Conservation (phyloP, 495 filamentous ascomycete genomes). For the Xylaria cubensis region DNA sequence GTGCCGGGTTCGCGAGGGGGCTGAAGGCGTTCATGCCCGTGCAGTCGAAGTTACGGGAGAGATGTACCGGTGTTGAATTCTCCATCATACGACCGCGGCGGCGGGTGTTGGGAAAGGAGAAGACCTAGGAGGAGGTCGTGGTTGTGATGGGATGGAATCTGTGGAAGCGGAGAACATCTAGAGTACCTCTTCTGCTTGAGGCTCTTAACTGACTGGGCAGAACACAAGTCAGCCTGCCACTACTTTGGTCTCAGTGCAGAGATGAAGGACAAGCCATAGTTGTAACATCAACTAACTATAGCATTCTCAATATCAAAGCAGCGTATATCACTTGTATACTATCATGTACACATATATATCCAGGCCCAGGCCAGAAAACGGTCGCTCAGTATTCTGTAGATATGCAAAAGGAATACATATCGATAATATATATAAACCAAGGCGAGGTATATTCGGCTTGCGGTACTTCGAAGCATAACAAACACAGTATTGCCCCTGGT, state of each 20-base stretch:
- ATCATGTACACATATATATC: background rate
- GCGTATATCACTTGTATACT: constrained; percentile 3
- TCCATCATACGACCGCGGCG: constrained; percentile 36
- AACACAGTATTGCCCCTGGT: background rate
- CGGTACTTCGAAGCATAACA: constrained; percentile 2
- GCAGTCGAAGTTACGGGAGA: constrained; percentile 22
- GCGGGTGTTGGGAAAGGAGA: background rate
- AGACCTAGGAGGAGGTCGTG: background rate
- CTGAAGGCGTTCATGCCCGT: constrained; percentile 39
- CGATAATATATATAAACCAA: constrained; percentile 13
- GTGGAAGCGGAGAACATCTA: background rate
- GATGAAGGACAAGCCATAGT: too few species aligned
- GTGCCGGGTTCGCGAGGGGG: constrained; percentile 18
- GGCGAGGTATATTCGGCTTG: background rate
- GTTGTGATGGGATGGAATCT: too few species aligned
- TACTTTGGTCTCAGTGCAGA: background rate
- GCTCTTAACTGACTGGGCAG: background rate
- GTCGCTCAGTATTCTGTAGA: background rate
- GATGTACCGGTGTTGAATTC: constrained; percentile 31
- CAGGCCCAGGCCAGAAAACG: background rate
- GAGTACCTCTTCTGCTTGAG: background rate
- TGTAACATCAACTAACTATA: background rate
- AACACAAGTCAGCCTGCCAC: background rate
- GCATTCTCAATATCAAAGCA: background rate
- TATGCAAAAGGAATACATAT: constrained; percentile 1